phyloP scores from a whole-genome alignment of 345 rosid species.

The Reutealis trisperma region DNA sequence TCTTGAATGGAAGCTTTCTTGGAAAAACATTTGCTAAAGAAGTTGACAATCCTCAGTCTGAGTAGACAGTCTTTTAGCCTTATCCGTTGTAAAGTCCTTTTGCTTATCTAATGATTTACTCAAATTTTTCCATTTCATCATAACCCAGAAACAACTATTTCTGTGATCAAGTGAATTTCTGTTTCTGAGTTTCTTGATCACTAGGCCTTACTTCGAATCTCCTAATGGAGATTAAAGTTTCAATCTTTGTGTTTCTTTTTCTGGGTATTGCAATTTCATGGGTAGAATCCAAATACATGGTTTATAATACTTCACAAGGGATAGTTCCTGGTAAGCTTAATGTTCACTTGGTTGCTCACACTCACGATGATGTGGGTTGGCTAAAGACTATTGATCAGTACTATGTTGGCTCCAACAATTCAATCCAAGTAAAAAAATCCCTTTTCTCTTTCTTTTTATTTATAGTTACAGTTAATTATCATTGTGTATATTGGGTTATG shows the following conservation, averaged over 20 bases:
- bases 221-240: constrained; percentile 9
- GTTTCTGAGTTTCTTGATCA: neutral
- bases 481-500: neutral
- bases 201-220: neutral
- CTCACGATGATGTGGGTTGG: constrained; percentile 99
- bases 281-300: constrained; percentile 67
- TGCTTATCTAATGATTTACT: neutral
- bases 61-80: too few relatives aligned
- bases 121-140: neutral
- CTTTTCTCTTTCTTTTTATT: neutral
- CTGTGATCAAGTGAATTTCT: neutral
- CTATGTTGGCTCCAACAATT: constrained; percentile 97
- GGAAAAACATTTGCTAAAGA: neutral
- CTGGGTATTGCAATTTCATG: constrained; percentile 22
- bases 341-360: constrained; percentile 91
- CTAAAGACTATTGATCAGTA: constrained; percentile 97
- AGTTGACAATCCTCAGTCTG: constrained; percentile 1
- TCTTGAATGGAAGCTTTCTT: neutral
- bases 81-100: neutral
- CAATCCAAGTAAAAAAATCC: constrained; percentile 66
- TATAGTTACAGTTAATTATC: neutral
- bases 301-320: constrained; percentile 79
- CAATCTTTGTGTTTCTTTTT: neutral
- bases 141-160: neutral
- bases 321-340: constrained; percentile 79